phyloP scores from a whole-genome alignment of 805 yeast genomes.

The Suhomyces vadensis region DNA sequence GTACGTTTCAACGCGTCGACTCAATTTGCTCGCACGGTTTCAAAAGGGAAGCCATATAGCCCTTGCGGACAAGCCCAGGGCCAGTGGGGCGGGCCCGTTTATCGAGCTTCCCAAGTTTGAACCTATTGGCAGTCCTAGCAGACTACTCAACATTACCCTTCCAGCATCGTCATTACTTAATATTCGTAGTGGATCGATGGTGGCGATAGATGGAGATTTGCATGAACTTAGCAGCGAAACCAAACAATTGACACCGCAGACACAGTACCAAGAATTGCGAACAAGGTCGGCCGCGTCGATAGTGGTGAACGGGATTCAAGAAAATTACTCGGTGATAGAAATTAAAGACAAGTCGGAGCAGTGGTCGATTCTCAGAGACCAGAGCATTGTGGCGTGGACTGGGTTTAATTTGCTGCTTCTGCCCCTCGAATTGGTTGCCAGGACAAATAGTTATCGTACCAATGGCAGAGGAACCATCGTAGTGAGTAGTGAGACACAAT shows the following conservation, averaged over 20 bases:
- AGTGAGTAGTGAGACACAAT: constrained; percentile 39
- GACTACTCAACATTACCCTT: constrained; percentile 43
- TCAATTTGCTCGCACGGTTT: constrained; percentile 4
- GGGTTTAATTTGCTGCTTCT: constrained; percentile 36
- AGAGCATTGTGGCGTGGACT: constrained; percentile 48
- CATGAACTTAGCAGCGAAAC: constrained; percentile 21
- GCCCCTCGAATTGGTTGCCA: constrained; percentile 16
- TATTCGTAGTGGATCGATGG: constrained; percentile 38
- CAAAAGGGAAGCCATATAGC: neutral
- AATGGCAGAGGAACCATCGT: constrained; percentile 44
- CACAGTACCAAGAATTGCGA: constrained; percentile 34
- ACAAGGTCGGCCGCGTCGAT: constrained; percentile 32
- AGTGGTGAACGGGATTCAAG: constrained; percentile 36
- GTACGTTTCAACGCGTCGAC: constrained; percentile 6
- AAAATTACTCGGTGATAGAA: constrained; percentile 38
- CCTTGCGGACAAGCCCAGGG: constrained; percentile 25
- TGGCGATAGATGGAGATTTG: constrained; percentile 48
- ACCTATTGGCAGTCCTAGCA: constrained; percentile 40
- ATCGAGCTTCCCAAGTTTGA: constrained; percentile 44
- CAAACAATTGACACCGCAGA: constrained; percentile 9
- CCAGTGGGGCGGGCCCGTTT: constrained; percentile 49
- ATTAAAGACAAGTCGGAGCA: constrained; percentile 25
- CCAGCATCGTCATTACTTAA: constrained; percentile 43
- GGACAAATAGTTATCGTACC: constrained; percentile 28
- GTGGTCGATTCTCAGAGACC: constrained; percentile 43